Percentiles rank a stretch among this genome's conserved stretches.
phyloP scores from a whole-genome alignment of 371 early-diverging fungal species.

The Syncephalastrum contaminatum region DNA sequence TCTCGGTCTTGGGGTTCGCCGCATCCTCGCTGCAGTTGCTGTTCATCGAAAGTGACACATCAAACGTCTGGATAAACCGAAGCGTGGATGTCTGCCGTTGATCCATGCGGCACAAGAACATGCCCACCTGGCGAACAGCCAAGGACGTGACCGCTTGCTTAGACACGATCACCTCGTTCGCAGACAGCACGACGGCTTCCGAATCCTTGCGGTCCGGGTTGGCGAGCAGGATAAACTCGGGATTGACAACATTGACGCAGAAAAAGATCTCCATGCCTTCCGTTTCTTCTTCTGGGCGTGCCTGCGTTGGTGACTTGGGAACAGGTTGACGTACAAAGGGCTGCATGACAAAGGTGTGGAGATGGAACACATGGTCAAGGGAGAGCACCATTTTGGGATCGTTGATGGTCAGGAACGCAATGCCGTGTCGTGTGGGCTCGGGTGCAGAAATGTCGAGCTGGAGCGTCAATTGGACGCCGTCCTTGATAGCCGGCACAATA shows the following conservation, averaged over 20 bases:
- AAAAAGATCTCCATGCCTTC: conserved; percentile 49
- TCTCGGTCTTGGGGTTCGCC: conserved; percentile 25
- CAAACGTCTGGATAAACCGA: conserved; percentile 88
- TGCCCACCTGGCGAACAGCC: conserved; percentile 80
- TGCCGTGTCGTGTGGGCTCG: conserved; percentile 38
- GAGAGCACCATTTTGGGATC: conserved; percentile 83
- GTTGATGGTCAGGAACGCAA: conserved; percentile 73
- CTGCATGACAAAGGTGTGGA: conserved; percentile 70
- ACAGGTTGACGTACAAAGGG: conserved; percentile 35
- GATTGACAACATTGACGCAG: conserved; percentile 77
- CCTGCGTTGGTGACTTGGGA: conserved; percentile 1
- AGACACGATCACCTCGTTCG: conserved; percentile 76
- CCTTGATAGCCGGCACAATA: conserved; percentile 63
- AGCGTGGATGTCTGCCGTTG: conserved; percentile 74
- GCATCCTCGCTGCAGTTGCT: conserved; percentile 25
- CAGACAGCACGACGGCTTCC: conserved; percentile 86
- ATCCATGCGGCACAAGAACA: conserved; percentile 92
- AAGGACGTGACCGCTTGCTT: conserved; percentile 76
- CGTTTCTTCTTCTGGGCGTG: conserved; percentile 1
- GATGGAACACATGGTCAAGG: conserved; percentile 78
- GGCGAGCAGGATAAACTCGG: conserved; percentile 88
- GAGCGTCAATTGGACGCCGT: conserved; percentile 43
- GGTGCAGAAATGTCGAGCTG: conserved; percentile 42
- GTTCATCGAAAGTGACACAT: conserved; percentile 79
- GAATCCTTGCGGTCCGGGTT: conserved; percentile 71